Percentiles rank a stretch among this genome's conserved stretches.
These are phyloP conservation scores for Thuja plicata DNA, from an alignment of 83 land plant genomes.

Conservation along the genomic window DNA sequence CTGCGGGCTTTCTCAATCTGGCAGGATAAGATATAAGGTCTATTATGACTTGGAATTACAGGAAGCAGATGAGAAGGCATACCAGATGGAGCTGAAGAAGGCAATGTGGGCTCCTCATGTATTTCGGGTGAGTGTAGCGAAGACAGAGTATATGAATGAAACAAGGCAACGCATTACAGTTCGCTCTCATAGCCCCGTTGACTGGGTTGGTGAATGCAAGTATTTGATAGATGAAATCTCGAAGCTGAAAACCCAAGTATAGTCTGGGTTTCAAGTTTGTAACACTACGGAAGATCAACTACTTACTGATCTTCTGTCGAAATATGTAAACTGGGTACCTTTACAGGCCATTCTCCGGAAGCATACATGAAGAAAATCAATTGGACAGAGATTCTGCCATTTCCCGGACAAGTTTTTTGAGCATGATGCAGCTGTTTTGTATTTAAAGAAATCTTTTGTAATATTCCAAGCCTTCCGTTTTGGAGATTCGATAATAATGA, in stretches of 20 bases:
- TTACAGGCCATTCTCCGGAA: too few species aligned
- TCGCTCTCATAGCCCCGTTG: constrained; percentile 54
- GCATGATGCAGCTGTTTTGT: too few species aligned
- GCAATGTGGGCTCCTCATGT: constrained; percentile 77
- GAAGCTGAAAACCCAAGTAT: constrained; percentile 20
- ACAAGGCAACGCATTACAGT: constrained; percentile 92
- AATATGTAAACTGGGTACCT: too few species aligned
- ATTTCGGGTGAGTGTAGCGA: constrained; percentile 74
- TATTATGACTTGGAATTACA: constrained; percentile 5
- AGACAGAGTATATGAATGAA: constrained; percentile 84
- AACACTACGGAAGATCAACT: not conserved
- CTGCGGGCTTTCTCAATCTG: not conserved
- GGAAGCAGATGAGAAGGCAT: constrained; percentile 65
- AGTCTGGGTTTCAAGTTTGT: not conserved
- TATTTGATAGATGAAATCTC: constrained; percentile 72
- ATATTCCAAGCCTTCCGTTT: too few species aligned
- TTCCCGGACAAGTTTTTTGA: too few species aligned
- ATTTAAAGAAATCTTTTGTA: too few species aligned
- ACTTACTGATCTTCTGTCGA: not conserved
- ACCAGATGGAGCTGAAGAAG: constrained; percentile 62
- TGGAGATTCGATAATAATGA: too few species aligned
- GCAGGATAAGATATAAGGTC: not conserved
- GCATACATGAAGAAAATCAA: too few species aligned
- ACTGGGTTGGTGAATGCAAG: constrained; percentile 81
- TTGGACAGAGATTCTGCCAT: too few species aligned